phyloP scores from a whole-genome alignment of 768 basidiomycete species.

The Boletellus ananiceps region DNA sequence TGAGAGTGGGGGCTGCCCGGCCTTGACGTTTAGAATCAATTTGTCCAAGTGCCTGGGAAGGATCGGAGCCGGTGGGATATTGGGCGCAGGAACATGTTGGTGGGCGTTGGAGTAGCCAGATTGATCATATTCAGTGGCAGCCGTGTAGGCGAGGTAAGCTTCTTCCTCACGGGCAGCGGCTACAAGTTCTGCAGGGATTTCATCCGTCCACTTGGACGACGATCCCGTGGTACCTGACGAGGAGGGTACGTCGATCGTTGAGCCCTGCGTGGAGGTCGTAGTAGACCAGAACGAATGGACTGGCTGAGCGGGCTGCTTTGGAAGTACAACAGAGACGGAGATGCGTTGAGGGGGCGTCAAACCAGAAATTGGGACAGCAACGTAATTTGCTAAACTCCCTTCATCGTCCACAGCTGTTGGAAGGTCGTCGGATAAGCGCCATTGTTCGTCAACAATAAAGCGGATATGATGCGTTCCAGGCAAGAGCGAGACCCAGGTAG shows the following conservation, averaged over 20 bases:
- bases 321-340: conserved; percentile 32
- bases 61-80: conserved; percentile 82
- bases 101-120: conserved; percentile 34
- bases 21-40: conserved; percentile 73
- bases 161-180: conserved; percentile 86
- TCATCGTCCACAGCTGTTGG: conserved; percentile 91
- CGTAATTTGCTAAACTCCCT: conserved; percentile 91
- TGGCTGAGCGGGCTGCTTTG: conserved; percentile 24
- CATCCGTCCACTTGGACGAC: conserved; percentile 61
- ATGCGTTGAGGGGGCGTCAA: conserved; percentile 31
- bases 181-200: conserved; percentile 73
- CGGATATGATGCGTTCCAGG: conserved; percentile 94
- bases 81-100: conserved; percentile 58
- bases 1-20: conserved; percentile 30
- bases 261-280: conserved; percentile 32
- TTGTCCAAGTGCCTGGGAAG: conserved; percentile 92
- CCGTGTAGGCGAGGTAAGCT: conserved; percentile 47
- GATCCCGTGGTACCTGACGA: conserved; percentile 28
- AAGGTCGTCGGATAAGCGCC: conserved; percentile 73
- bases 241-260: conserved; percentile 25
- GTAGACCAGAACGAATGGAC: conserved; percentile 44
- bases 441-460: conserved; percentile 90
- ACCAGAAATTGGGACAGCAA: conserved; percentile 45
- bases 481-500: conserved; percentile 48
- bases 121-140: conserved; percentile 32